Evolutionary conservation across 805 yeast species (phyloP), one percentile per base, ranked within the genome.

Genomic region (Pichia manshurica): DNA sequence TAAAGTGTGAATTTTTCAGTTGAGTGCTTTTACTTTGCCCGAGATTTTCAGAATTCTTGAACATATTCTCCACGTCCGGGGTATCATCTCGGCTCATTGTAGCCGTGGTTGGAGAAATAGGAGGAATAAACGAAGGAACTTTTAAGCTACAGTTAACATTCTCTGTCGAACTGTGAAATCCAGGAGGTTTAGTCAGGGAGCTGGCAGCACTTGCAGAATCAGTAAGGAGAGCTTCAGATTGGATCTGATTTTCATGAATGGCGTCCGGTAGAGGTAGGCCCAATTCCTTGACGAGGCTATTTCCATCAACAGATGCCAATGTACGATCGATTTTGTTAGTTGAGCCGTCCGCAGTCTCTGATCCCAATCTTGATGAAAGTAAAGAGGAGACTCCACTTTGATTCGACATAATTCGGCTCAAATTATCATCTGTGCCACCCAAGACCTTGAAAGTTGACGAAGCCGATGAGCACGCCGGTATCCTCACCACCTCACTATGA

Each of bases 401-500:
- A 22, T 44, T 48, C 7, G 59, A 42, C 17, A 38, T 42, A 2
- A 52, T 31, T 25, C 39, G 35, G 22, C 39, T 44, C 15, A 44
- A 19, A 2, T 17, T 35, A 25, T 57, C 64, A 46, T 61, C 64
- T 13, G 57, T 54, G 22, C 25, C 32, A 19, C 37, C 34, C n/a
- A 17, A 16, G 19, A 10, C 20, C 44, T 21, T 48, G 34, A 20
- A 48, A 37, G 37, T 49, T 51, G 28, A 46, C 47, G 23, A 40
- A 49, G 12, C 4, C 9, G 39, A 49, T 33, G 41, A 49, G 47
- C 36, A 49, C 45, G 37, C 13, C 44, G 22, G 12, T 21, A 66
- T 69, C 42, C 69, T 61, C 32, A 69, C 60, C 37, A 65, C 61
- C 53, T 69, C 73, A 5, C 69, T 71, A 29, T 69, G 66, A 47